Conservation (phyloP, 2,329 filamentous ascomycete species). For the Coniochaeta prunicola region DNA sequence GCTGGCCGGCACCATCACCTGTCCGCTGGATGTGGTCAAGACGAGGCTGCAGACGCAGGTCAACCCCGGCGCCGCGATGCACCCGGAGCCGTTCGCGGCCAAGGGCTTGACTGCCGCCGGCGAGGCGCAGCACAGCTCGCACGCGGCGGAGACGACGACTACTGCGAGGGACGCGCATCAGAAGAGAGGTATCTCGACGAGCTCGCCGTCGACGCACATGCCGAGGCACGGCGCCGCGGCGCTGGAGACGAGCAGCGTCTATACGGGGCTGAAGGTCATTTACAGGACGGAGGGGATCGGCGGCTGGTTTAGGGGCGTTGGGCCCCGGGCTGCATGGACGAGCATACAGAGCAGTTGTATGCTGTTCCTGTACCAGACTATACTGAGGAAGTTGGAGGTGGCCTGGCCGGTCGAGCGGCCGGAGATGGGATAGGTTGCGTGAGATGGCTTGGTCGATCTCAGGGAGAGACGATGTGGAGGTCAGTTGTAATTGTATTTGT, state of each 20-base stretch:
- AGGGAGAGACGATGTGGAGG: not conserved
- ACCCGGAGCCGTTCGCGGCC: not conserved
- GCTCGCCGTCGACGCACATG: slow-evolving; percentile 77
- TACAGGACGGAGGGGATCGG: slow-evolving; percentile 82
- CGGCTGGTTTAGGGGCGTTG: slow-evolving; percentile 92
- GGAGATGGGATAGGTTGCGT: slow-evolving; percentile 3
- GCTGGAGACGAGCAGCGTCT: slow-evolving; percentile 82
- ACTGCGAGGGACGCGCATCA: slow-evolving; percentile 29
- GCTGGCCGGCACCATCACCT: slow-evolving; percentile 88
- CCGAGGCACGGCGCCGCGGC: slow-evolving; percentile 70
- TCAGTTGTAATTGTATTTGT: not conserved
- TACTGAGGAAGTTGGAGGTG: slow-evolving; percentile 68
- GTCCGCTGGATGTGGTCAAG: slow-evolving; percentile 94
- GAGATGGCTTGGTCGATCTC: no score
- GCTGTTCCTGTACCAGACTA: slow-evolving; percentile 88
- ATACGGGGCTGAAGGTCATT: slow-evolving; percentile 77
- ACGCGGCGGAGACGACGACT: slow-evolving; percentile 3
- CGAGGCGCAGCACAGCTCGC: slow-evolving; percentile 7
- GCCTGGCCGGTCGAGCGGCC: slow-evolving; percentile 24
- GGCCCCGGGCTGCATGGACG: slow-evolving; percentile 90
- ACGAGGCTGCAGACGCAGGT: slow-evolving; percentile 93
- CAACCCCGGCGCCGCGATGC: slow-evolving; percentile 26
- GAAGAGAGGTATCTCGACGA: slow-evolving; percentile 77
- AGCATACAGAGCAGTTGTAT: slow-evolving; percentile 96
- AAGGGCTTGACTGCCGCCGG: slow-evolving; percentile 15